phyloP scores from a whole-genome alignment of 495 filamentous ascomycete species.

The Thermochaetoides thermophila region DNA sequence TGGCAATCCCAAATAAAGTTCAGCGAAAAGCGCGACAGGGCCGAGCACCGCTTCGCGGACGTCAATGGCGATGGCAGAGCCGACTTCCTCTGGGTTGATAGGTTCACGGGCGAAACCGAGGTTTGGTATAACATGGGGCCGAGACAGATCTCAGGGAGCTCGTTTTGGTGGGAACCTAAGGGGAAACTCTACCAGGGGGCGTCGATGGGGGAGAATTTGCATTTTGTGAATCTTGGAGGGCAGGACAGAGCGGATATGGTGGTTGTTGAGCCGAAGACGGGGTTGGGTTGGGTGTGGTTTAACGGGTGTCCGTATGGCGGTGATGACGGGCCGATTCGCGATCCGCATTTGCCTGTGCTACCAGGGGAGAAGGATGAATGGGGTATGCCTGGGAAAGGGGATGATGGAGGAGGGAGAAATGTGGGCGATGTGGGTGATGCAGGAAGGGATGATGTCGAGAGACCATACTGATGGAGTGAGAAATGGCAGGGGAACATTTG shows the following conservation, averaged over 20 bases:
- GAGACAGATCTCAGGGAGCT: conserved; percentile 1
- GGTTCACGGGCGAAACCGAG: conserved; percentile 6
- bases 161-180: conserved; percentile 2
- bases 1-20: conserved; percentile 12
- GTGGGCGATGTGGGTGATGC: too few species aligned
- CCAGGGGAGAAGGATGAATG: too few species aligned
- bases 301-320: conserved; percentile 2
- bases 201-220: background rate
- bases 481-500: too few species aligned
- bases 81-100: conserved; percentile 17
- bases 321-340: conserved; percentile 1
- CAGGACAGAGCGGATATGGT: conserved; percentile 7
- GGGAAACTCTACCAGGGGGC: conserved; percentile 2
- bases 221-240: conserved; percentile 9
- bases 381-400: too few species aligned
- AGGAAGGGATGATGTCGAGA: too few species aligned
- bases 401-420: too few species aligned
- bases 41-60: conserved; percentile 15
- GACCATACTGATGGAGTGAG: too few species aligned
- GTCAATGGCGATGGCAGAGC: conserved; percentile 14
- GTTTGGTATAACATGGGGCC: conserved; percentile 5
- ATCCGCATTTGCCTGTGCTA: too few species aligned
- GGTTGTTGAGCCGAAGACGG: conserved; percentile 1
- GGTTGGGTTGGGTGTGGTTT: conserved; percentile 5
- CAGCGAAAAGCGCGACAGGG: conserved; percentile 9